phyloP scores from a whole-genome alignment of 2,329 filamentous ascomycete species.

The Clonostachys rosea region DNA sequence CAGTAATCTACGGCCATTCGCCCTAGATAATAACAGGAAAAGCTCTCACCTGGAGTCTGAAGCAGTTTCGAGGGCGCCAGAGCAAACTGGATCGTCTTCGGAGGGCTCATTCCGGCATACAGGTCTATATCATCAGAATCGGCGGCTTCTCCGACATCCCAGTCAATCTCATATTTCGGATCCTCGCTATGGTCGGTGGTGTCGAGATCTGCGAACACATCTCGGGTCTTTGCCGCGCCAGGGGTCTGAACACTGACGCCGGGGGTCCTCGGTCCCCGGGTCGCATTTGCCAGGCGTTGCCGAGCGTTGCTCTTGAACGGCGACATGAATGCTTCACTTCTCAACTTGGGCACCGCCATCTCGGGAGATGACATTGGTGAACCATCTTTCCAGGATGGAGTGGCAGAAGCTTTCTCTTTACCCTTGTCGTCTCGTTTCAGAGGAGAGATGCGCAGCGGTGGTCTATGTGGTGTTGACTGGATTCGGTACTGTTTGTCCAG shows the following conservation, averaged over 20 bases:
- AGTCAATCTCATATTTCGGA: conserved; percentile 54
- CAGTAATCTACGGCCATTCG: conserved; percentile 6
- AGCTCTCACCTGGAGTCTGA: conserved; percentile 67
- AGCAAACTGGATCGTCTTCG: conserved; percentile 88
- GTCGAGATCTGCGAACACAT: conserved; percentile 34
- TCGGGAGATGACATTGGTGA: conserved; percentile 71
- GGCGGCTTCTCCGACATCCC: conserved; percentile 63
- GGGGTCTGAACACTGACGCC: conserved; percentile 86
- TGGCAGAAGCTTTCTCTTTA: conserved; percentile 22
- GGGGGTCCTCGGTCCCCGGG: conserved; percentile 60
- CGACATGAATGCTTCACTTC: conserved; percentile 81
- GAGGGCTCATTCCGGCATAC: conserved; percentile 76
- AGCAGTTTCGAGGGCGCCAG: conserved; percentile 71
- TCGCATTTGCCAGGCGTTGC: conserved; percentile 32
- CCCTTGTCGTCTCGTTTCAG: conserved; percentile 29
- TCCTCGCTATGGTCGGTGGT: conserved; percentile 12
- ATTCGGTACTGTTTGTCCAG: conserved; percentile 94
- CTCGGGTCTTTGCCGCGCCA: conserved; percentile 38
- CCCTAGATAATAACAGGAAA: conserved; percentile 3
- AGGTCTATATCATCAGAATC: conserved; percentile 59
- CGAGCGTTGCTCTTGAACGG: conserved; percentile 49
- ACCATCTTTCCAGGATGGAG: conserved; percentile 43
- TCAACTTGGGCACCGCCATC: conserved; percentile 74
- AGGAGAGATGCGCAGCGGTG: conserved; percentile 35
- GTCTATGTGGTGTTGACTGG: conserved; percentile 80